Evolutionary conservation across 176 grass and related monocot genomes (phyloP), one percentile per base, ranked within the genome.

Genomic region (Musa schizocarpa): DNA sequence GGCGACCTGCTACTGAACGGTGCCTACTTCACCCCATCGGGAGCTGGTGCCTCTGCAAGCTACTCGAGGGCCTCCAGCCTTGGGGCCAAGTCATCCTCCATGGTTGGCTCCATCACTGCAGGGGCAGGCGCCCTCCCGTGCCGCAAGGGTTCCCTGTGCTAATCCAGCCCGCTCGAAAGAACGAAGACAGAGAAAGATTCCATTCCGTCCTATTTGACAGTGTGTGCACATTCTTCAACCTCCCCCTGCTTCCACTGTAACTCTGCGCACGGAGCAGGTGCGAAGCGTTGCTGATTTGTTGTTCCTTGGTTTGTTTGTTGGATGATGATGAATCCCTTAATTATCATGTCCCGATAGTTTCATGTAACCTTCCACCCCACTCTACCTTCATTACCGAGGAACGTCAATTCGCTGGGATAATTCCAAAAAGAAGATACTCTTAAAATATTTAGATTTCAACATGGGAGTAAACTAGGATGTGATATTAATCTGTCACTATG

Each of bases 51-150:
- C 13, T 29, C 50, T 34, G 62, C 76, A 2, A 78, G 76, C 23
- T 78, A 78, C 63, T 68, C 76, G 2, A 54, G 76, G 51, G 76
- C 76, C 23, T 78, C 76, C 49, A 78, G 76, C 63, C 76, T 78
- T 2, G 76, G 76, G 3, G 76, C 76, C 64, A 78, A 78, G 63
- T 78, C 76, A 11, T 67, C 76, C 25, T 78, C 76, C 51, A 78
- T 78, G 76, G 76, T 78, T 10, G 63, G 43, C 1, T 13, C 63
- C 50, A 78, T 78, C 52, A 78, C 76, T 67, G 27, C 63, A 21
- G 63, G 50, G 16, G 76, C 76, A 2, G 76, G 76, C 9, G 76
- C 19, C 21, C 50, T 78, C 6, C 49, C 22, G 19, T 78, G 76
- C 76, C 62, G 76, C 64, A 68, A 9, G 16, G 52, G 52, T 13